Evolutionary conservation across 768 basidiomycete genomes (phyloP).

Genomic region (Trametes maxima): DNA sequence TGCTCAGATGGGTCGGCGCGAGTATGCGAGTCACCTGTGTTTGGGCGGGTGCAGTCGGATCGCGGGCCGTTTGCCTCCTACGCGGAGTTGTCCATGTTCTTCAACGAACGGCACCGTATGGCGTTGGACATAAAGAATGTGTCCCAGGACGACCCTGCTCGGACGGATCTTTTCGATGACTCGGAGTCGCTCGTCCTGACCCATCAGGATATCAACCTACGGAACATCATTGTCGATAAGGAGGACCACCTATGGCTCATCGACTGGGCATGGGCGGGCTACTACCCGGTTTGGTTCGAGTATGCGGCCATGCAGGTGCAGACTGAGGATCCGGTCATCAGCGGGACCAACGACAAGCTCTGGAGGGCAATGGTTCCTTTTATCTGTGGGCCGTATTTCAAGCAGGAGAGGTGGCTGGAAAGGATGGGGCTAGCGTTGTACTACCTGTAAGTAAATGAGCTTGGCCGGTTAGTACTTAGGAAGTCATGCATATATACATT

Average conservation of each 20-base stretch:
- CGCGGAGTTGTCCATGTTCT: conserved; percentile 7
- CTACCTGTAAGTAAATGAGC: too few relatives aligned
- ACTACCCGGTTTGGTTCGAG: conserved; percentile 33
- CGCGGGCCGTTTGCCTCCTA: conserved; percentile 12
- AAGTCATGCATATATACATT: too few relatives aligned
- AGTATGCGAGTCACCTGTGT: not conserved
- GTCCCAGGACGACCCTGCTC: not conserved
- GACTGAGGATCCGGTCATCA: not conserved
- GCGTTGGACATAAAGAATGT: too few relatives aligned
- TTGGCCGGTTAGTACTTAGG: too few relatives aligned
- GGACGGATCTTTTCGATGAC: conserved; percentile 16
- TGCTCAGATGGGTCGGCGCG: not conserved
- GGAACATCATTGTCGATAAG: conserved; percentile 32
- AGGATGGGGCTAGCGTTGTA: too few relatives aligned
- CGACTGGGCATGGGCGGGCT: conserved; percentile 31
- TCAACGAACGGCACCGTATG: not conserved
- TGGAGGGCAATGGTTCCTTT: too few relatives aligned
- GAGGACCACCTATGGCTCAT: conserved; percentile 32
- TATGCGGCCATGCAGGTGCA: not conserved
- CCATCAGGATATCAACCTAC: conserved; percentile 33
- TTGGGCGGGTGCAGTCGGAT: not conserved
- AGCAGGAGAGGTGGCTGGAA: too few relatives aligned
- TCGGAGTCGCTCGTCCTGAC: conserved; percentile 27
- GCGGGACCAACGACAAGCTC: too few relatives aligned
- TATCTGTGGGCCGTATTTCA: too few relatives aligned